Evolutionary conservation across 805 yeast genomes (phyloP), one percentile per base, ranked within the genome.

Genomic region (Vanderwaltozyma yarrowii): DNA sequence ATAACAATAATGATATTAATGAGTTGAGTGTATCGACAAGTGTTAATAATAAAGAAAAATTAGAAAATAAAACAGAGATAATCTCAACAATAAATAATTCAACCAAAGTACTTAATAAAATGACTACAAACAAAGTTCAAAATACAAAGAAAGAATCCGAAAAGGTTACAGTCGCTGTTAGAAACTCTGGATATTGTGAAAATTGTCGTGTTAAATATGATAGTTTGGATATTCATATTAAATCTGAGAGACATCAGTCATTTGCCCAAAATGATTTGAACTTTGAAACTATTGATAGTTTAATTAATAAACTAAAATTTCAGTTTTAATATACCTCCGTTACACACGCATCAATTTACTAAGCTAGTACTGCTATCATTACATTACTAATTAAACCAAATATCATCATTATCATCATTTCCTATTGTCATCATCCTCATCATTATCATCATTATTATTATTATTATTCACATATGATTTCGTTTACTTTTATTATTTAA

Each of bases 151-250:
- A 40, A 17, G 19, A 36, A 21, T 13, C 14, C 24, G 44, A 40
- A 37, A 34, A 31, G 23, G 31, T 14, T 21, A 21, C 30, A 13
- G 19, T 18, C 16, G 8, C 15, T 14, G 14, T 8, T 5, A 33
- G 27, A 24, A 60, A 54, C 33, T 48, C 89, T 1, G 96, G 96
- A 0, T 88, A 84, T 60, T 89, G 98, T 62, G 98, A 89, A 56
- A 89, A 89, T 54, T 89, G 98, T 61, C 69, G 89, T 18, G 81
- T 80, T 42, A 79, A 79, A 54, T 89, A 82, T 55, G 88, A 82
- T 36, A 74, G 76, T 46, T 78, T 87, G 52, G 83, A 77, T 19
- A 83, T 75, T 40, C 98, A 89, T 56, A 73, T 85, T 30, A 51
- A 53, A 21, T 70, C 85, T 18, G 73, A 71, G 26, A 73, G 78